These are phyloP conservation scores for Plenodomus biglobosus DNA, from an alignment of 2,329 filamentous ascomycete genomes.

Conservation along the genomic window DNA sequence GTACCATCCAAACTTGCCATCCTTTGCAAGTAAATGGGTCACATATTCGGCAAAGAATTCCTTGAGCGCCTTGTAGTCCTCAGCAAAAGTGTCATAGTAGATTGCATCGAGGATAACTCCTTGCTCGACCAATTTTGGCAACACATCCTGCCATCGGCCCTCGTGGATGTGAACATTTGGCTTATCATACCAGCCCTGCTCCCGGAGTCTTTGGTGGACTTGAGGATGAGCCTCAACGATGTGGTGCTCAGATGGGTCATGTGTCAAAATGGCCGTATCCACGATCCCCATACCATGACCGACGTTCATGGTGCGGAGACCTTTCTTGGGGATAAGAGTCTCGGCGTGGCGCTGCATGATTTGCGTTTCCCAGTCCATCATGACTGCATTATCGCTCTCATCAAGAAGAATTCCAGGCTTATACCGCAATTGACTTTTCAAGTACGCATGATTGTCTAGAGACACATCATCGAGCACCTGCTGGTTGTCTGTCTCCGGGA, in stretches of 20 bases:
- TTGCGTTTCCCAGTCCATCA: constrained; percentile 90
- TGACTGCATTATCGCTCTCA: constrained; percentile 76
- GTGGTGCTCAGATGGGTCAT: constrained; percentile 70
- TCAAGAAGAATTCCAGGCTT: constrained; percentile 62
- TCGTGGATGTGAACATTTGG: constrained; percentile 62
- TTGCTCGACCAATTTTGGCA: constrained; percentile 66
- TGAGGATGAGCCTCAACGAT: constrained; percentile 84
- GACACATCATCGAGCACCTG: constrained; percentile 38
- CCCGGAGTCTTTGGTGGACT: constrained; percentile 69
- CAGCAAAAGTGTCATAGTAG: constrained; percentile 46
- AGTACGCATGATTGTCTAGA: constrained; percentile 46
- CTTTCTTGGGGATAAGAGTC: constrained; percentile 61
- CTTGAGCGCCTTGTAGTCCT: constrained; percentile 42
- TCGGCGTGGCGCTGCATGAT: constrained; percentile 81
- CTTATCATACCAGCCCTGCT: constrained; percentile 68
- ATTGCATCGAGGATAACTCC: constrained; percentile 76
- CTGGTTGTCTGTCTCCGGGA: constrained; percentile 27
- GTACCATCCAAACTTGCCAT: constrained; percentile 44
- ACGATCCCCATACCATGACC: constrained; percentile 92
- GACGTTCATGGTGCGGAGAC: constrained; percentile 76
- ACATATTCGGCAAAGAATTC: constrained; percentile 45
- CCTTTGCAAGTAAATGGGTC: constrained; percentile 34
- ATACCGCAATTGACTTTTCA: constrained; percentile 38
- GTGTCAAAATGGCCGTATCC: constrained; percentile 72
- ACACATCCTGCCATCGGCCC: constrained; percentile 79